Evolutionary conservation across 805 yeast species (phyloP).

Genomic region (Debaryomyces tyrocola): DNA sequence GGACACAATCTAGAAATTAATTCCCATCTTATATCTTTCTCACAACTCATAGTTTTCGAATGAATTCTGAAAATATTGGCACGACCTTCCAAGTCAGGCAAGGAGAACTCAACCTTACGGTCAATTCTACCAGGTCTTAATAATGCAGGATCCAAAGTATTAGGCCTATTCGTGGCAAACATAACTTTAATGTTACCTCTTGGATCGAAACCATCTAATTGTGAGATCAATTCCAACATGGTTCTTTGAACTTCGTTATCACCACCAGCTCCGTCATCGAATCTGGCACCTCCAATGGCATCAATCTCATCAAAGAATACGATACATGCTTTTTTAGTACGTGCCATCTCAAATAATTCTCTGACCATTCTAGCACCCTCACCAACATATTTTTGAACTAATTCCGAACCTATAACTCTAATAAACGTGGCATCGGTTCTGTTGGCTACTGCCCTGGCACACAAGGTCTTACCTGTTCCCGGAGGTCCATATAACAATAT

Average conservation of each 20-base stretch:
- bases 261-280: constrained; percentile 99
- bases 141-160: constrained; percentile 96
- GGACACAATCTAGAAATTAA: constrained; percentile 96
- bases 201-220: constrained; percentile 97
- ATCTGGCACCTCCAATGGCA: constrained; percentile 99
- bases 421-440: constrained; percentile 99
- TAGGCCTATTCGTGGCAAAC: constrained; percentile 99
- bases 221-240: constrained; percentile 97
- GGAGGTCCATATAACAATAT: constrained; percentile 96
- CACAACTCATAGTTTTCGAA: constrained; percentile 96
- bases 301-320: constrained; percentile 98
- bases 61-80: constrained; percentile 97
- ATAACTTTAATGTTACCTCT: constrained; percentile 98
- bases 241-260: constrained; percentile 99
- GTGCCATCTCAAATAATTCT: constrained; percentile 98
- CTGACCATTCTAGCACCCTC: constrained; percentile 99
- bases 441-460: constrained; percentile 99
- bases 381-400: constrained; percentile 98
- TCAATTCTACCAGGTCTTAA: constrained; percentile 98
- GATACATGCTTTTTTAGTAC: constrained; percentile 97
- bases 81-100: constrained; percentile 97
- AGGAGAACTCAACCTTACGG: constrained; percentile 94
- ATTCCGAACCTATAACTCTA: constrained; percentile 96
- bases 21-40: constrained; percentile 98
- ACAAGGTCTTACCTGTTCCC: constrained; percentile 96